These are phyloP conservation scores for Irpex sp. DNA, from an alignment of 1,284 basidiomycete genomes.

Conservation along the genomic window DNA sequence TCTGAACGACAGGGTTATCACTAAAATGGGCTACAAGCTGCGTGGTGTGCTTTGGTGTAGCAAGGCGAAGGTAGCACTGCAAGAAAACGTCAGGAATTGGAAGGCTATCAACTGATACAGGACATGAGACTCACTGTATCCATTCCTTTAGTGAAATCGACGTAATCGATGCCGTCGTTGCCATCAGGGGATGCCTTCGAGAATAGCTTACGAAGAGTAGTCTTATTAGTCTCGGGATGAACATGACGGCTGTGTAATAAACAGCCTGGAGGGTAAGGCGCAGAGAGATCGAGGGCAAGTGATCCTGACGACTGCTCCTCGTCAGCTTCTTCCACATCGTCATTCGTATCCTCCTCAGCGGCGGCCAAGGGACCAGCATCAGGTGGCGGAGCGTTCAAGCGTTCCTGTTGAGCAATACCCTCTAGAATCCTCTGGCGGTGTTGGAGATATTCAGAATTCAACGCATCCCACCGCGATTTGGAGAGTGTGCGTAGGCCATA, in stretches of 20 bases:
- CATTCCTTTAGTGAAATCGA: constrained; percentile 76
- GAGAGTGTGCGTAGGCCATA: constrained; percentile 56
- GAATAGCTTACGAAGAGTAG: constrained; percentile 63
- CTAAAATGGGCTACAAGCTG: constrained; percentile 45
- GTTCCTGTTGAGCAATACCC: constrained; percentile 30
- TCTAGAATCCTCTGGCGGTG: constrained; percentile 51
- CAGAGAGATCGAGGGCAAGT: constrained; percentile 19
- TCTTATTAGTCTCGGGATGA: constrained; percentile 73
- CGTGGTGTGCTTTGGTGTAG: constrained; percentile 44
- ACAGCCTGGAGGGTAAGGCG: constrained; percentile 58
- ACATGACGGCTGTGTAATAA: constrained; percentile 68
- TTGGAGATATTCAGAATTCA: constrained; percentile 62
- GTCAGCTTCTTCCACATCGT: not conserved
- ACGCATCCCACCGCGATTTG: constrained; percentile 55
- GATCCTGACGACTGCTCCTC: not conserved
- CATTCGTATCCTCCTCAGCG: not conserved
- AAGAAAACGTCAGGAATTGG: not conserved
- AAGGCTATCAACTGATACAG: not conserved
- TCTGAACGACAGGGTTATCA: constrained; percentile 35
- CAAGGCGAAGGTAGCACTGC: constrained; percentile 72
- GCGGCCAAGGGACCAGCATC: not conserved
- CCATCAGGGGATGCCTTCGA: constrained; percentile 32
- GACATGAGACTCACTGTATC: constrained; percentile 47
- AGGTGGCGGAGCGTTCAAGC: not conserved
- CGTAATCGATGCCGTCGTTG: constrained; percentile 55